Conservation (phyloP, 1,284 basidiomycete species). For the Tylopilus orsonianus region DNA sequence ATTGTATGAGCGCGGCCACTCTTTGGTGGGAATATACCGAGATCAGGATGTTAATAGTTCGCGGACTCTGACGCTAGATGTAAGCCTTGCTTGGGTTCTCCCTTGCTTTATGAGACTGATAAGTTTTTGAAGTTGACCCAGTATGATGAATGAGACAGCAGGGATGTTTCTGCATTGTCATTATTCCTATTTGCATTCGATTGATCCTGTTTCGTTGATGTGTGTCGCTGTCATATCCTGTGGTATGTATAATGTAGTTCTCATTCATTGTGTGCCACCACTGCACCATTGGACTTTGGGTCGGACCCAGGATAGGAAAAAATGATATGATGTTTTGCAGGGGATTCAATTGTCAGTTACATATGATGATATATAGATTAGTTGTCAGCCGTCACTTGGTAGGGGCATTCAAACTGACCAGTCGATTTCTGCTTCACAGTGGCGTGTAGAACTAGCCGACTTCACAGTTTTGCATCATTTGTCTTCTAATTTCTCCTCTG, state of each 20-base stretch:
- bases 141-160: constrained; percentile 37
- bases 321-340: background rate
- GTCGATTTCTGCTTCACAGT: no score
- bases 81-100: constrained; percentile 43
- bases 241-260: constrained; percentile 6
- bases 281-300: background rate
- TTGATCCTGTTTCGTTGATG: constrained; percentile 9
- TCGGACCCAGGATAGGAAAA: no score
- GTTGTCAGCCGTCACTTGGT: no score
- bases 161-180: background rate
- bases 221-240: background rate
- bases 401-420: no score
- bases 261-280: background rate
- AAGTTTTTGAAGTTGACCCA: constrained; percentile 36
- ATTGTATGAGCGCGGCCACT: constrained; percentile 88
- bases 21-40: constrained; percentile 90
- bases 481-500: no score
- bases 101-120: constrained; percentile 8
- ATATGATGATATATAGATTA: no score
- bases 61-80: constrained; percentile 84
- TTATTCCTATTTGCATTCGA: constrained; percentile 30
- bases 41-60: constrained; percentile 94
- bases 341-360: no score
- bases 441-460: no score
- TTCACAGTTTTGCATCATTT: no score